Base-by-base conservation (phyloP, 2,329 filamentous ascomycete species). In the Rhytidhysteron rufulum region DNA sequence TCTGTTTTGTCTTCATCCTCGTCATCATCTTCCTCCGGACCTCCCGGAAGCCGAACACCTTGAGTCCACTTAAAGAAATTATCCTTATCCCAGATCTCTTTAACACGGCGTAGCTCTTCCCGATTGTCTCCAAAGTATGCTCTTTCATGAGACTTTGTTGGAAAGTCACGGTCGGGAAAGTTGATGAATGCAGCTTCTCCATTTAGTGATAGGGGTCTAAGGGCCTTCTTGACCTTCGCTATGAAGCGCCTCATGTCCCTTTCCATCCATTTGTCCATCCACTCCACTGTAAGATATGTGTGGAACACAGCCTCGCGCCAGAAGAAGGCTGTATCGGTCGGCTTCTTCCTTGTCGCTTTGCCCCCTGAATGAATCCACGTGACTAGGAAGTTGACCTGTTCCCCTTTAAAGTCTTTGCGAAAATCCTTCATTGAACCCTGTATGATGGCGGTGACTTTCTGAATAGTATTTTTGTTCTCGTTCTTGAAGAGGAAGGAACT, bases 221-320 rank as follows among this genome's bases (percentile, higher is more conserved):
- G 11, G 2, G 31, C 41, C 8, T 44, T 9, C 33, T 57, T 62
- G 30, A 63, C 47, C 13, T 31, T 41, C 3, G 8, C 7, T 21
- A 61, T 20, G 21, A 55, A 51, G 0, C 27, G 17, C 8, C 51
- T 43, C 57, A 65, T 62, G 22, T 61, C 49, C 9, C 27, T 31
- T 41, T 63, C 62, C 6, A 67, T 7, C 43, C 47, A 64, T 36
- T 66, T 64, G 1, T 63, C 60, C 13, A 44, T 40, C 52, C 57
- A 66, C 18, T 51, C 37, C 3, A 66, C 32, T 48, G 47, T 54
- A 16, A 67, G 39, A 18, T 67, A 65, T 0, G 46, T 39, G 30
- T 66, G 54, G 20, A 53, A 66, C 0, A 44, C 34, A 0, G 47
- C 39, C 0, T 38, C 44, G 3, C 62, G 58, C 63, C 63, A 67